Percentiles rank a stretch among this genome's conserved stretches.
Evolutionary conservation across 2,329 filamentous ascomycete genomes (phyloP).

Genomic region (Alternaria tenuissima): DNA sequence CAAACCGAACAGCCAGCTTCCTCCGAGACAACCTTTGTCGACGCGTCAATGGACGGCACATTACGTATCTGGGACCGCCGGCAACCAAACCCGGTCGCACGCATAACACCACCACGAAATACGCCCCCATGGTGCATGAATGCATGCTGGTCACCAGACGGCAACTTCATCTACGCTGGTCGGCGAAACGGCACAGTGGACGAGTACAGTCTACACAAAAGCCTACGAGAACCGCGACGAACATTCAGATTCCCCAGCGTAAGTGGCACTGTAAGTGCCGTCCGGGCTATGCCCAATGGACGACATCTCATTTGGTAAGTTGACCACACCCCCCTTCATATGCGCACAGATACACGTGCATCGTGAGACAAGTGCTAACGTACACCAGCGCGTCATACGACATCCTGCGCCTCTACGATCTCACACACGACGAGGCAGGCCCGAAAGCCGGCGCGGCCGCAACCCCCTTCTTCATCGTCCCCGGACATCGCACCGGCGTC

Average conservation of each 20-base stretch:
- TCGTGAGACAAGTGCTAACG: conserved; percentile 19
- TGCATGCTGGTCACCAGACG: conserved; percentile 94
- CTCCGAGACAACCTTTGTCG: conserved; percentile 83
- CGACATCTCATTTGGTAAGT: conserved; percentile 84
- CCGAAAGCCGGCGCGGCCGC: conserved; percentile 71
- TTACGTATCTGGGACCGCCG: conserved; percentile 94
- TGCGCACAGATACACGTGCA: neutral
- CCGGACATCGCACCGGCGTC: conserved; percentile 86
- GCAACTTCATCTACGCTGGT: conserved; percentile 93
- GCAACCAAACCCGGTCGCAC: conserved; percentile 77
- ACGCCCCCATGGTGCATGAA: conserved; percentile 98
- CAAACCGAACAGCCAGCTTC: conserved; percentile 57
- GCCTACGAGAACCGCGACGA: conserved; percentile 76
- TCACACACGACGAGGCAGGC: conserved; percentile 66
- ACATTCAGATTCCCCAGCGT: conserved; percentile 88
- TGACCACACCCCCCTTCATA: neutral
- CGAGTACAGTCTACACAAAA: conserved; percentile 87
- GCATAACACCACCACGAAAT: conserved; percentile 75
- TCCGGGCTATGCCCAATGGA: conserved; percentile 91
- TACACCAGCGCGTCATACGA: conserved; percentile 80
- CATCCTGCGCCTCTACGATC: conserved; percentile 90
- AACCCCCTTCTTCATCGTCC: conserved; percentile 95
- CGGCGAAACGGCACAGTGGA: conserved; percentile 92
- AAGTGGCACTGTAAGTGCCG: conserved; percentile 86
- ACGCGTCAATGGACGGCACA: conserved; percentile 85